These are phyloP conservation scores for Cucurbita maxima DNA, from an alignment of 306 rosid species.

Conservation along the genomic window DNA sequence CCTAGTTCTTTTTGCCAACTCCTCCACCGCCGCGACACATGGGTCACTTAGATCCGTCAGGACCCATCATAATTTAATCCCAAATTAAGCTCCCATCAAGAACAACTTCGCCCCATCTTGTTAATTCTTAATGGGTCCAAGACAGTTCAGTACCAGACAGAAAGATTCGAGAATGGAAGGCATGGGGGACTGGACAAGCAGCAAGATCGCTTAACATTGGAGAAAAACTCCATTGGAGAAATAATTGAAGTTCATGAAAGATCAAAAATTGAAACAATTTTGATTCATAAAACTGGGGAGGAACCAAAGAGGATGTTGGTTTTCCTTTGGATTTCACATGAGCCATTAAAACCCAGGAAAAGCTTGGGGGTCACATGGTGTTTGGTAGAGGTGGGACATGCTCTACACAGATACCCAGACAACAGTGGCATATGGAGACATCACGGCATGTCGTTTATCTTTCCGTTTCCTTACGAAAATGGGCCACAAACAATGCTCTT, in stretches of 20 bases:
- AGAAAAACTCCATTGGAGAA: background rate
- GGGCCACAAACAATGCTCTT: background rate
- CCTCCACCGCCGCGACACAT: background rate
- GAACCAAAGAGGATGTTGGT: background rate
- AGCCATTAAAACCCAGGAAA: conserved; percentile 6
- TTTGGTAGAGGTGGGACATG: conserved; percentile 14
- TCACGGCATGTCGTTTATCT: background rate
- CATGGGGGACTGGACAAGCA: background rate
- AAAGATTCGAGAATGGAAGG: background rate
- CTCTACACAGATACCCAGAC: conserved; percentile 9
- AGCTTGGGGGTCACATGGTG: conserved; percentile 21
- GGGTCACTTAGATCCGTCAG: background rate
- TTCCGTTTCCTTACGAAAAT: background rate
- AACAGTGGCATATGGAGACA: conserved; percentile 5
- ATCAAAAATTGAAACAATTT: background rate
- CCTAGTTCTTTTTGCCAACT: conserved; percentile 1
- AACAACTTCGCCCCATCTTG: background rate
- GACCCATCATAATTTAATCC: background rate
- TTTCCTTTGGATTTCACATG: conserved; percentile 13
- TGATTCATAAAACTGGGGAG: background rate
- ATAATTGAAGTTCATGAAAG: background rate
- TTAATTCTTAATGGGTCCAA: background rate
- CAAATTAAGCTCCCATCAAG: background rate
- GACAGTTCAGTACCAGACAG: background rate
- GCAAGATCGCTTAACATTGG: background rate